phyloP scores from a whole-genome alignment of 2,329 filamentous ascomycete species.

The Aspergillus nomiae region DNA sequence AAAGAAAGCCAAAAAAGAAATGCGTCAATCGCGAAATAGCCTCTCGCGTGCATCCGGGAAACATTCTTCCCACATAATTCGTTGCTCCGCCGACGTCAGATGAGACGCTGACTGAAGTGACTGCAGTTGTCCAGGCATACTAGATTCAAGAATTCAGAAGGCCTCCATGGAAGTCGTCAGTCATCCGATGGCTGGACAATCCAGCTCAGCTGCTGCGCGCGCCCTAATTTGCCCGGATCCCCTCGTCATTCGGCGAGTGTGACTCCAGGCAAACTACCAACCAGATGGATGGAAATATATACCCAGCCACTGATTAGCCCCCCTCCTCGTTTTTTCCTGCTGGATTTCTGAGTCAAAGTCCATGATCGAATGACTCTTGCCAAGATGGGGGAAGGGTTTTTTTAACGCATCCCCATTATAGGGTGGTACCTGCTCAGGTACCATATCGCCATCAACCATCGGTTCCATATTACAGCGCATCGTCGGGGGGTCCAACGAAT shows the following conservation, averaged over 20 bases:
- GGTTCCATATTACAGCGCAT: not conserved
- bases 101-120: not conserved
- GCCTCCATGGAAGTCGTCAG: not conserved
- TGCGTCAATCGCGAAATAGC: not conserved
- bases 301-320: not conserved
- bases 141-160: not conserved
- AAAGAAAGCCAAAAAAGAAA: not conserved
- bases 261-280: not conserved
- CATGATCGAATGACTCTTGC: not conserved
- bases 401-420: not conserved
- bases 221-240: not conserved
- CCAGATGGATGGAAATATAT: not conserved
- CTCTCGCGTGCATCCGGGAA: not conserved
- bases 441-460: not conserved
- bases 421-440: not conserved
- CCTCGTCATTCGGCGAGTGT: not conserved
- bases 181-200: not conserved
- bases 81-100: constrained; percentile 12
- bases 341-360: not conserved
- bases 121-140: not conserved
- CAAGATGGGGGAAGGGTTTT: not conserved
- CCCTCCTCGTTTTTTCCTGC: not conserved
- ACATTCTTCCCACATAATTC: constrained; percentile 5
- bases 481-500: not conserved
- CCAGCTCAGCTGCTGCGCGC: not conserved